A percentile compares a stretch with the other conserved stretches of the same genome.
These are phyloP conservation scores for Ogataea zsoltii DNA, from an alignment of 805 yeast genomes.

Conservation along the genomic window DNA sequence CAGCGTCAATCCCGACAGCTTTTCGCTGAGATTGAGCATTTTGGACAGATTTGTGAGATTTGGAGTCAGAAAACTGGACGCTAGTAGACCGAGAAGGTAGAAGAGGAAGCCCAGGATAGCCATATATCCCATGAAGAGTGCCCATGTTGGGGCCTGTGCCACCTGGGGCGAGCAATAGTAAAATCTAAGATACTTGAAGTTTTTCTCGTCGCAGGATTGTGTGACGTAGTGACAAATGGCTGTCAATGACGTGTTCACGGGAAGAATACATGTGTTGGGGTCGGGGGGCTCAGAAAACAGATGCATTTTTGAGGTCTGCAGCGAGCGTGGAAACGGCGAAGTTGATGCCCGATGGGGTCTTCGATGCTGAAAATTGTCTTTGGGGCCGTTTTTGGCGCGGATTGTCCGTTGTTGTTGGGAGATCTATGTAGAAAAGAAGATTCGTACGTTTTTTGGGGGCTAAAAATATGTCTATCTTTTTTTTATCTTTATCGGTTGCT, in stretches of 20 bases:
- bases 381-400: too few species aligned
- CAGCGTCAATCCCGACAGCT: conserved; percentile 81
- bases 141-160: conserved; percentile 9
- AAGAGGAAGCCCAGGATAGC: conserved; percentile 45
- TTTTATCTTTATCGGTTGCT: background rate
- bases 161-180: conserved; percentile 28
- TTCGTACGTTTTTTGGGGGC: too few species aligned
- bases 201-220: conserved; percentile 20
- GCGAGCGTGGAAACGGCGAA: too few species aligned
- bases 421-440: too few species aligned
- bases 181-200: conserved; percentile 23
- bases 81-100: conserved; percentile 69
- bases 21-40: conserved; percentile 64
- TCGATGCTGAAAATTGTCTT: too few species aligned
- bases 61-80: conserved; percentile 82
- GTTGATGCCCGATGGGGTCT: too few species aligned
- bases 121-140: conserved; percentile 11
- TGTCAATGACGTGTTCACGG: conserved; percentile 8
- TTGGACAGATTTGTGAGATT: conserved; percentile 68
- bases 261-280: conserved; percentile 5
- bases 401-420: too few species aligned
- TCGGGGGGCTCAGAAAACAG: too few species aligned
- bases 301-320: too few species aligned
- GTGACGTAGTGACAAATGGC: conserved; percentile 24
- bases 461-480: background rate